Evolutionary conservation across 148 eudicot species (phyloP).

Genomic region (Talinum fruticosum): DNA sequence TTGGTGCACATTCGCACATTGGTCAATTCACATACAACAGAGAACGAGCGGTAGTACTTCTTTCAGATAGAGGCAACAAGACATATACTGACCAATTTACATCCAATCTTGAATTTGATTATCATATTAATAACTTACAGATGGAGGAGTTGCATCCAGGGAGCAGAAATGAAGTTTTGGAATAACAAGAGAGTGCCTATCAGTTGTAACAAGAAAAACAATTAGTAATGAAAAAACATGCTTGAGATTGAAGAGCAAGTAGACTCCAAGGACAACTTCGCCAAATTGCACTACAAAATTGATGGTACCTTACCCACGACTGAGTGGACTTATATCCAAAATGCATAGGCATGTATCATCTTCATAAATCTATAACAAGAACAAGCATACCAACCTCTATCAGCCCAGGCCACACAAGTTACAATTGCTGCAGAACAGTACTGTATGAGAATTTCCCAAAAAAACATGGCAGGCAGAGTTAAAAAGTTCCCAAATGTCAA

Average conservation of each 20-base stretch:
- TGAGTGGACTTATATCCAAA: conserved; percentile 82
- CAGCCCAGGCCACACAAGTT: conserved; percentile 5
- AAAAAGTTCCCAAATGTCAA: neutral
- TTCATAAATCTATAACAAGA: conserved; percentile 63
- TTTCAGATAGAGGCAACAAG: neutral
- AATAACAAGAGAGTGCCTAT: conserved; percentile 84
- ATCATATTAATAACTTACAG: conserved; percentile 56
- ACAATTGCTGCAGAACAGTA: conserved; percentile 5
- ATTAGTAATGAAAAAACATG: neutral
- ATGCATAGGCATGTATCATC: conserved; percentile 91
- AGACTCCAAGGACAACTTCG: neutral
- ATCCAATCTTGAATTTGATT: neutral
- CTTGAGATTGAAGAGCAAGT: neutral
- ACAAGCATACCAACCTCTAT: conserved; percentile 9
- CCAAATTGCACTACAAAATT: conserved; percentile 25
- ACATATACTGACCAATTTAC: neutral
- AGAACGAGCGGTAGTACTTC: neutral
- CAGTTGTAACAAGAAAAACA: conserved; percentile 8
- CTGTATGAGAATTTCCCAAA: neutral
- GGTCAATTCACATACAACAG: neutral
- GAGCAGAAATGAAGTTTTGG: conserved; percentile 81
- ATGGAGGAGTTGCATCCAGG: conserved; percentile 81
- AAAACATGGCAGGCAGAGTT: neutral
- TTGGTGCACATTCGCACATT: neutral
- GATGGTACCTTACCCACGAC: conserved; percentile 98